Evolutionary conservation across 2,329 filamentous ascomycete genomes (phyloP).

Genomic region (Fusarium albidum): DNA sequence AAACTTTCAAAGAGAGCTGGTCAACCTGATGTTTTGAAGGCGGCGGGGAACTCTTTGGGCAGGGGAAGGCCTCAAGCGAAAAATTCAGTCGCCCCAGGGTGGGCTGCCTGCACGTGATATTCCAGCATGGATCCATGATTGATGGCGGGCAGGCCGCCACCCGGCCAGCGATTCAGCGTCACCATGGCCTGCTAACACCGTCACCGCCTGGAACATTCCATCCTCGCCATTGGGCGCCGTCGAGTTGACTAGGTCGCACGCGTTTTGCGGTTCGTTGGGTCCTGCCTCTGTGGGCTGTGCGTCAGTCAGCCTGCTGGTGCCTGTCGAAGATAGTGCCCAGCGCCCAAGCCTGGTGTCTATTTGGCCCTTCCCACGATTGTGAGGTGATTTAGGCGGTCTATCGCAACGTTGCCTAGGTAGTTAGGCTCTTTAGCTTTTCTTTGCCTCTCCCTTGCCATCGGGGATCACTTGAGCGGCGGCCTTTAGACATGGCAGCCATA

Average conservation of each 20-base stretch:
- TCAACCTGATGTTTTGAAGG: slow-evolving; percentile 53
- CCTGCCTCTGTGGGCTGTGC: slow-evolving; percentile 18
- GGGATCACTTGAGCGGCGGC: slow-evolving; percentile 13
- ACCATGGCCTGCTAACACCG: slow-evolving; percentile 27
- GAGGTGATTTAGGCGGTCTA: slow-evolving; percentile 5
- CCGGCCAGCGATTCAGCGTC: slow-evolving; percentile 28
- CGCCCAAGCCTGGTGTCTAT: neutral
- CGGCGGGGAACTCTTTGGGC: slow-evolving; percentile 51
- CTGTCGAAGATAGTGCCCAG: slow-evolving; percentile 7
- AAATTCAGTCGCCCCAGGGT: slow-evolving; percentile 51
- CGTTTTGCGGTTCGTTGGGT: slow-evolving; percentile 24
- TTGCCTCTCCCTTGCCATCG: neutral
- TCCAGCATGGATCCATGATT: slow-evolving; percentile 19
- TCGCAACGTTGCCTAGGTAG: neutral
- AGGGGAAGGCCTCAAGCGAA: slow-evolving; percentile 50
- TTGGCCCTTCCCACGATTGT: slow-evolving; percentile 5
- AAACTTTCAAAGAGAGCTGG: slow-evolving; percentile 45
- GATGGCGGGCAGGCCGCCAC: slow-evolving; percentile 18
- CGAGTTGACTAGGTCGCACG: slow-evolving; percentile 12
- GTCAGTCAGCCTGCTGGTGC: slow-evolving; percentile 24
- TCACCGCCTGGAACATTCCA: slow-evolving; percentile 41
- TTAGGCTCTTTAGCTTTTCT: neutral
- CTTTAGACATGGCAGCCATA: neutral
- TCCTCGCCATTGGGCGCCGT: slow-evolving; percentile 34
- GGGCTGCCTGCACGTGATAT: slow-evolving; percentile 47